Evolutionary conservation across 768 basidiomycete genomes (phyloP), one percentile per base, ranked within the genome.

Genomic region (Psilocybe cyanescens): DNA sequence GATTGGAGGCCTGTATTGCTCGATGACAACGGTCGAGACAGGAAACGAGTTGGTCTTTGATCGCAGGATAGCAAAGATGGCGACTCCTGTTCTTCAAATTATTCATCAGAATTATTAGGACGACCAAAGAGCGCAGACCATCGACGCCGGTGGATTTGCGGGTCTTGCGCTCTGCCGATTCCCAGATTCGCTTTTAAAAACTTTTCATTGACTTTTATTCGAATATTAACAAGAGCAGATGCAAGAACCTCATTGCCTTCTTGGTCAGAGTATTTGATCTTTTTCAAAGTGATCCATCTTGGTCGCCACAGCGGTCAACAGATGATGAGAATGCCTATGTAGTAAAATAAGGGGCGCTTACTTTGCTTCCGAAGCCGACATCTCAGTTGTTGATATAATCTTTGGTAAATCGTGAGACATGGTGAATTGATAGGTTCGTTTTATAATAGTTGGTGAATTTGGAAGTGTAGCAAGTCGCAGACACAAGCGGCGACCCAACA

Each of bases 1-100:
- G 49, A 95, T 81, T 0, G 96, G 94, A 0, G 97, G 95, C 28
- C 97, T 87, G 72, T 90, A 98, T 71, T 97, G 96, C 70, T 97
- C 94, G 67, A 97, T 87, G 65, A 98, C 79, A 57, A 97, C 83
- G 3, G 92, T 95, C 1, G 91, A 92, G 4, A 83, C 72, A 3
- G 87, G 87, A 68, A 94, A 94, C 2, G 85, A 82, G 61, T 84
- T 80, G 7, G 84, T 86, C 72, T 86, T 86, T 47, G 95, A 95
- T 37, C 85, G 83, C 48, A 98, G 79, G 29, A 97, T 76, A 12
- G 94, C 87, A 4, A 97, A 77, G 46, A 97, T 86, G 4, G 94
- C 90, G 9, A 98, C 95, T 55, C 88, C 96, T 95, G 64, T 16
- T 44, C 14, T 11, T 35, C n/a, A 16, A 16, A 44, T 44, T 14